phyloP scores from a whole-genome alignment of 1,139 yeast genomes.

The Saccharomyces hybrid region DNA sequence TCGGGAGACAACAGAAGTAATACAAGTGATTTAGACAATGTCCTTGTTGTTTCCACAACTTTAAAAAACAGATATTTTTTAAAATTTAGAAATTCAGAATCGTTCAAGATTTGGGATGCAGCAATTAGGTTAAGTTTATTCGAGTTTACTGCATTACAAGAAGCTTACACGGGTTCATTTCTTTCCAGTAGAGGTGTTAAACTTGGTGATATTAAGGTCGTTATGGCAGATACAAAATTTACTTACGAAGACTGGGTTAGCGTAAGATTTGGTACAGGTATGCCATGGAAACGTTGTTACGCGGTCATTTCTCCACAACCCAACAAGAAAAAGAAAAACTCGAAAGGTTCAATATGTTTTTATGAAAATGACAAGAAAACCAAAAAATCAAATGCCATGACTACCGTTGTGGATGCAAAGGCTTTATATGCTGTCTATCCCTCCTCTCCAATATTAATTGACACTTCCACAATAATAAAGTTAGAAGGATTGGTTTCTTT shows the following conservation, averaged over 20 bases:
- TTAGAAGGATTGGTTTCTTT: slow-evolving; percentile 72
- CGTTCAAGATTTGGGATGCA: slow-evolving; percentile 61
- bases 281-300: slow-evolving; percentile 95
- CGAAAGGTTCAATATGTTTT: slow-evolving; percentile 49
- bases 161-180: slow-evolving; percentile 91
- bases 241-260: slow-evolving; percentile 91
- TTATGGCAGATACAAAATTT: slow-evolving; percentile 76
- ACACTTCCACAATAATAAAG: slow-evolving; percentile 80
- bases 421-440: slow-evolving; percentile 93
- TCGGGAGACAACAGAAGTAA: slow-evolving; percentile 48
- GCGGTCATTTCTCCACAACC: slow-evolving; percentile 77
- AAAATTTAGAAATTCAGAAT: slow-evolving; percentile 57
- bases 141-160: slow-evolving; percentile 77
- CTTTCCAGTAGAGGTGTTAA: slow-evolving; percentile 80
- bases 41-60: slow-evolving; percentile 82
- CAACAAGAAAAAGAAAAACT: slow-evolving; percentile 41
- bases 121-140: slow-evolving; percentile 72
- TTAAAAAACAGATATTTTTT: slow-evolving; percentile 76
- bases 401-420: slow-evolving; percentile 61
- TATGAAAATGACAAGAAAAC: slow-evolving; percentile 57
- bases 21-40: slow-evolving; percentile 57
- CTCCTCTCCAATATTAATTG: slow-evolving; percentile 68
- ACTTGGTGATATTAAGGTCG: slow-evolving; percentile 75
- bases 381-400: slow-evolving; percentile 62
- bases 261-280: slow-evolving; percentile 90